Evolutionary conservation across 2,329 filamentous ascomycete species (phyloP).

Genomic region (Fusarium sp.): DNA sequence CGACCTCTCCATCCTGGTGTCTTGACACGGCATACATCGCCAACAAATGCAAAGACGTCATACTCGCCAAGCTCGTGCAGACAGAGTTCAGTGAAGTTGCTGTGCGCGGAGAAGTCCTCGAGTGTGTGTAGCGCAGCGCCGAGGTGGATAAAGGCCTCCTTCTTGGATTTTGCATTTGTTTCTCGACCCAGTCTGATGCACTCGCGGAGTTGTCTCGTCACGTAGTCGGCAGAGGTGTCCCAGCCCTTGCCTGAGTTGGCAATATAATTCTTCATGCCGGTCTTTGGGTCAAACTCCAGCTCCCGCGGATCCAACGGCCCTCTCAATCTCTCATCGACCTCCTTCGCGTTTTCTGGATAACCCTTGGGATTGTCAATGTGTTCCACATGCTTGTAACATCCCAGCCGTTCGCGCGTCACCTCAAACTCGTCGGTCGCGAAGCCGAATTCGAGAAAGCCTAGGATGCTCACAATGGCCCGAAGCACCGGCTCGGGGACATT

Average conservation of each 20-base stretch:
- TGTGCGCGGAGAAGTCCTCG: slow-evolving; percentile 75
- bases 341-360: slow-evolving; percentile 78
- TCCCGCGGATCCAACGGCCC: slow-evolving; percentile 61
- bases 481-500: slow-evolving; percentile 45
- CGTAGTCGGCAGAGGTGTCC: slow-evolving; percentile 86
- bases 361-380: slow-evolving; percentile 80
- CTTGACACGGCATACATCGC: slow-evolving; percentile 54
- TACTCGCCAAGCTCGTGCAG: slow-evolving; percentile 76
- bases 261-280: slow-evolving; percentile 97
- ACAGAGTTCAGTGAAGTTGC: slow-evolving; percentile 80
- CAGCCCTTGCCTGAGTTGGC: slow-evolving; percentile 80
- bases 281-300: slow-evolving; percentile 74
- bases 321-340: slow-evolving; percentile 71
- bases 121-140: slow-evolving; percentile 79
- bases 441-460: slow-evolving; percentile 54
- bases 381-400: slow-evolving; percentile 80
- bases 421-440: slow-evolving; percentile 86
- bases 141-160: slow-evolving; percentile 56
- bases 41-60: slow-evolving; percentile 69
- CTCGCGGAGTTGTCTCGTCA: slow-evolving; percentile 75
- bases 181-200: slow-evolving; percentile 76
- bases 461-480: slow-evolving; percentile 46
- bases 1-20: slow-evolving; percentile 61
- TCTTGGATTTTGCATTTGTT: slow-evolving; percentile 23
- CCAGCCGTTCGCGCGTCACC: slow-evolving; percentile 80